Conservation (phyloP, 2,329 filamentous ascomycete species). For the Aspergillus clavatus region DNA sequence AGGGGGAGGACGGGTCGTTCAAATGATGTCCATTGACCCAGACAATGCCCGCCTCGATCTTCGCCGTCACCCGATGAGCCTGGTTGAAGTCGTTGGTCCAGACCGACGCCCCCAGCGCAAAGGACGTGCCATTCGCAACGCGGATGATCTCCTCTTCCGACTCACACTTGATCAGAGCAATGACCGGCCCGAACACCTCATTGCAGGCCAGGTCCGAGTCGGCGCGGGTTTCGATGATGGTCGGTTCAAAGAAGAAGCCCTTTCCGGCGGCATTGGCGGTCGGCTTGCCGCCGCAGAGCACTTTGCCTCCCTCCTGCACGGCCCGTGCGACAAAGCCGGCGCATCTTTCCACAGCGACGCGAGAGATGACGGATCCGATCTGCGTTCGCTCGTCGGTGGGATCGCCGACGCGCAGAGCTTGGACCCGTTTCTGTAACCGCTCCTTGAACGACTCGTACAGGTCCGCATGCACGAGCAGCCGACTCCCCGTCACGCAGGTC, state of each 20-base stretch:
- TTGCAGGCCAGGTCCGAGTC: constrained; percentile 25
- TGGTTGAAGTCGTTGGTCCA: constrained; percentile 49
- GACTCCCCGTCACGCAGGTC: constrained; percentile 53
- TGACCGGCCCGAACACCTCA: constrained; percentile 51
- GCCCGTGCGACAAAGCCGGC: constrained; percentile 20
- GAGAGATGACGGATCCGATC: constrained; percentile 62
- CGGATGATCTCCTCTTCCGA: constrained; percentile 45
- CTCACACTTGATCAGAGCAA: constrained; percentile 46
- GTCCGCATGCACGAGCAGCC: constrained; percentile 48
- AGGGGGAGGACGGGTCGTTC: constrained; percentile 67
- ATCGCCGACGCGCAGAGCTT: constrained; percentile 52
- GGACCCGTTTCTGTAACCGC: constrained; percentile 45
- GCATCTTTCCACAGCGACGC: constrained; percentile 39
- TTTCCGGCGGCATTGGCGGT: constrained; percentile 44
- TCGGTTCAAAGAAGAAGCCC: constrained; percentile 49
- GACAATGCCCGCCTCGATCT: constrained; percentile 47
- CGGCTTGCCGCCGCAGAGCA: constrained; percentile 47
- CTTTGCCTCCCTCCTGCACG: constrained; percentile 37
- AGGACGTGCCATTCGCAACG: constrained; percentile 49
- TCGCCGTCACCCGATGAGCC: constrained; percentile 44
- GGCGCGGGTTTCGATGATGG: constrained; percentile 32
- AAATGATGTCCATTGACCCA: constrained; percentile 58
- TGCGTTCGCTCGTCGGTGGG: constrained; percentile 53
- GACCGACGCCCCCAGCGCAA: constrained; percentile 48
- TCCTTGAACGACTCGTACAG: constrained; percentile 41